phyloP scores from a whole-genome alignment of 805 yeast genomes.

The Candida hungchunana region DNA sequence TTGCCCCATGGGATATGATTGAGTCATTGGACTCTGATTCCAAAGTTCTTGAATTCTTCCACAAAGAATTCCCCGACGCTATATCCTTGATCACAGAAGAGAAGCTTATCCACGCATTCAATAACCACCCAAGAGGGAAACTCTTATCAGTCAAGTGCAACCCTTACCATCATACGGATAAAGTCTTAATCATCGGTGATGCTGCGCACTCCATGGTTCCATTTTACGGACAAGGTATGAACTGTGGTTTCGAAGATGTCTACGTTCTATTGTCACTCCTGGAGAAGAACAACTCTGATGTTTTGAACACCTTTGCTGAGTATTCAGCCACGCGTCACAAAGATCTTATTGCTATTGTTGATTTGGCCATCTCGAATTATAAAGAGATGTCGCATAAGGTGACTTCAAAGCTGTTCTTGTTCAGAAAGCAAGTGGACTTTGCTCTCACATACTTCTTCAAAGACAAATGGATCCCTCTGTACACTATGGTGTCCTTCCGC shows the following conservation, averaged over 20 bases:
- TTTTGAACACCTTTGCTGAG: constrained; percentile 9
- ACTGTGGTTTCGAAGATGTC: constrained; percentile 93
- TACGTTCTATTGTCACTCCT: constrained; percentile 49
- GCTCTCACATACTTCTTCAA: constrained; percentile 54
- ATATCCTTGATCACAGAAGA: constrained; percentile 59
- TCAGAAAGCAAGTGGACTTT: constrained; percentile 68
- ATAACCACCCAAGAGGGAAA: constrained; percentile 69
- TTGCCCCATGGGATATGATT: constrained; percentile 71
- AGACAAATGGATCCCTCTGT: constrained; percentile 76
- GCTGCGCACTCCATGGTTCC: constrained; percentile 98
- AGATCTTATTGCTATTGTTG: constrained; percentile 72
- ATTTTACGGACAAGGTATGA: constrained; percentile 97
- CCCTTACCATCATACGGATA: constrained; percentile 64
- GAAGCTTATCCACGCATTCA: constrained; percentile 44
- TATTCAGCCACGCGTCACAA: constrained; percentile 38
- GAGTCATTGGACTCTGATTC: constrained; percentile 45
- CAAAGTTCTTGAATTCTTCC: constrained; percentile 51
- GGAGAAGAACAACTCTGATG: constrained; percentile 9
- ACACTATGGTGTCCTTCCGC: constrained; percentile 89
- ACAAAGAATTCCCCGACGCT: constrained; percentile 69
- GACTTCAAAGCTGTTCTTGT: constrained; percentile 50
- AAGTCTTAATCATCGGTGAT: constrained; percentile 75
- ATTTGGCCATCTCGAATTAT: constrained; percentile 77
- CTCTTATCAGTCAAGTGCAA: constrained; percentile 65
- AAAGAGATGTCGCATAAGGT: constrained; percentile 85